A percentile compares a stretch with the other conserved stretches of the same genome.
Evolutionary conservation across 495 filamentous ascomycete genomes (phyloP).

Genomic region (Xylaria scruposa): DNA sequence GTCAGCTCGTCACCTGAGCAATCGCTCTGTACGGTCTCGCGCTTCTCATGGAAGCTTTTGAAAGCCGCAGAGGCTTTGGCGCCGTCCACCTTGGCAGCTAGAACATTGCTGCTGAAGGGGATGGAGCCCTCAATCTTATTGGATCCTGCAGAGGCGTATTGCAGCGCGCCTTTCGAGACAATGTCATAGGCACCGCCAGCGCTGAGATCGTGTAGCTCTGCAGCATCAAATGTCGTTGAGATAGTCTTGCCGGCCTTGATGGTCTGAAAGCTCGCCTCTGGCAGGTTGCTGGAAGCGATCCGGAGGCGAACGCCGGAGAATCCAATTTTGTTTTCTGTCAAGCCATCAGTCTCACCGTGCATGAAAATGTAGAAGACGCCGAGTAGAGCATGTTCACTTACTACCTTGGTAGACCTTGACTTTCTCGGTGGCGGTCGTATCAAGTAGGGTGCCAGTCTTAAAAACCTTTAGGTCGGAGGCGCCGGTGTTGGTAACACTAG

Average conservation of each 20-base stretch:
- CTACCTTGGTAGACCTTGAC: slow-evolving; percentile 60
- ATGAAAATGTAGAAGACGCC: background rate
- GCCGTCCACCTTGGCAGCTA: slow-evolving; percentile 57
- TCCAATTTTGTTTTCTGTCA: slow-evolving; percentile 53
- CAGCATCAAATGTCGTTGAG: slow-evolving; percentile 63
- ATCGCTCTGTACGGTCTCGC: slow-evolving; percentile 48
- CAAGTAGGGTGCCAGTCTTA: slow-evolving; percentile 67
- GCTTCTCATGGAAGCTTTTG: slow-evolving; percentile 54
- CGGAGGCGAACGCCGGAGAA: slow-evolving; percentile 65
- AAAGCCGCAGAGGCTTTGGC: slow-evolving; percentile 52
- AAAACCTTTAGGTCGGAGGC: slow-evolving; percentile 60
- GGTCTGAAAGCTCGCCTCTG: slow-evolving; percentile 57
- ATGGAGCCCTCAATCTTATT: slow-evolving; percentile 54
- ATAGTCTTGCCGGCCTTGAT: slow-evolving; percentile 61
- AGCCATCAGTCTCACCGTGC: background rate
- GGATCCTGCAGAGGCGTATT: slow-evolving; percentile 55
- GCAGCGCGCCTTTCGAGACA: slow-evolving; percentile 54
- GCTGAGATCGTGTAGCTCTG: slow-evolving; percentile 61
- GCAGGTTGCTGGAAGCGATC: slow-evolving; percentile 52
- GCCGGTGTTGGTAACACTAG: slow-evolving; percentile 65
- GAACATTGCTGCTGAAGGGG: slow-evolving; percentile 53
- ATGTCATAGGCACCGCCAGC: slow-evolving; percentile 58
- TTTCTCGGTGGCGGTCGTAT: slow-evolving; percentile 64
- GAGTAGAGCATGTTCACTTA: slow-evolving; percentile 37
- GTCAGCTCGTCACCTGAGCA: slow-evolving; percentile 53